Evolutionary conservation across 371 early-diverging fungal species (phyloP), one percentile per base, ranked within the genome.

Genomic region (Mortierella sp.): DNA sequence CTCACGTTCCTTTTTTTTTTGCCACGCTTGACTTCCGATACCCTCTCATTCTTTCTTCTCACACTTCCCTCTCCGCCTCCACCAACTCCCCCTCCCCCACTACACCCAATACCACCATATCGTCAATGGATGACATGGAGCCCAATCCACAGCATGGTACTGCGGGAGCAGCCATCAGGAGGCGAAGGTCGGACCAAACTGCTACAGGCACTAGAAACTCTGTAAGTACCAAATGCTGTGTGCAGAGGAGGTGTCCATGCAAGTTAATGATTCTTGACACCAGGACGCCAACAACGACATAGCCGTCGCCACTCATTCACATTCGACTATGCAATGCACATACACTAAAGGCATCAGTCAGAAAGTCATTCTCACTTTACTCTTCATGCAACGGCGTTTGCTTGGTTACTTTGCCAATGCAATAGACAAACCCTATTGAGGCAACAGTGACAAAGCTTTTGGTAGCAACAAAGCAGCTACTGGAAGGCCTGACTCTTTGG

Each of bases 401-500:
- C 34, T 34, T 10, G 34, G 34, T 4, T 10, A 34, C 34, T 34
- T 10, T 34, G 10, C 34, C 34, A 10, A 7, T 18, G 12, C 47
- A 21, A 2, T 61, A 86, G 86, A 74, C 82, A 79, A 73, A 73
- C 45, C 78, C 81, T 13, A 85, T 86, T 54, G 87, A 89, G 53
- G 76, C 71, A 28, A 80, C 82, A 24, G 84, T 89, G 9, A 84
- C 87, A 5, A 67, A 76, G 54, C 65, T 89, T 13, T 54, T 89
- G 21, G 56, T 80, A 56, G 81, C 84, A 1, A 87, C 89, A 18
- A 87, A 87, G 61, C 79, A 79, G 52, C 66, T 89, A n/a, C 68
- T 89, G 21, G 83, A 84, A 46, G 79, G 78, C 10, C 67, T 89
- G 41, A 87, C 86, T n/a, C 72, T 62, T 1, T 89, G 89, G 89